Base-by-base conservation (phyloP, 257 asterid genomes). In the Anisodus acutangulus region DNA sequence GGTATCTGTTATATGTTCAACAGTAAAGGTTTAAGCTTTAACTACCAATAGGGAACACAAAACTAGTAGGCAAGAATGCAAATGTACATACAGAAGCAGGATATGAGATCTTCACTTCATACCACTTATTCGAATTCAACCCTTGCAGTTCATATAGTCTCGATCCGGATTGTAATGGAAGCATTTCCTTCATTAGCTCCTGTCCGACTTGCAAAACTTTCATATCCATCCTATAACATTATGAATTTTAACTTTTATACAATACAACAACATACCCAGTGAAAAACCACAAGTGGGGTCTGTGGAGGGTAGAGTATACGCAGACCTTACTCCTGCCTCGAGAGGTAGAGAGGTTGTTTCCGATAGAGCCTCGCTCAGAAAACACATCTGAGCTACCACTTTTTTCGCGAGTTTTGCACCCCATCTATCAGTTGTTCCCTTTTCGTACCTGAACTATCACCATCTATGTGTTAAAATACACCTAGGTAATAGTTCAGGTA, bases 91-190 rank as follows among this genome's bases (percentile, higher is more conserved):
- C 98, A 87, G 98, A 93, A 90, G 98, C 97, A 63, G 98, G 99
- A 84, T 94, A 94, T 84, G 99, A 95, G 89, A 95, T 93, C 94
- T 94, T 94, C 90, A 95, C 95, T 94, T 95, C 98, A 83, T 95
- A 94, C 97, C 94, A 91, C 88, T 62, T 90, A 54, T 91, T 83
- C 59, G 94, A 91, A 86, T 66, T 91, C 86, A 95, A 87, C 80
- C 97, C 97, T 72, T 86, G 92, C 86, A 95, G 88, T 85, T 87
- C 89, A 86, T 95, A 95, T 72, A 90, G 88, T 86, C 95, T 58
- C 45, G 90, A 88, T 57, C 98, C 98, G 6, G 45, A 41, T 41
- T 41, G 45, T 41, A 41, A 41, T 41, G 53, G 89, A 88, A 93
- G 78, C 76, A 83, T 86, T 91, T 94, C 97, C 88, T 90, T 89